Evolutionary conservation across 441 rosid genomes (phyloP).

Genomic region (Isatis lusitanica): DNA sequence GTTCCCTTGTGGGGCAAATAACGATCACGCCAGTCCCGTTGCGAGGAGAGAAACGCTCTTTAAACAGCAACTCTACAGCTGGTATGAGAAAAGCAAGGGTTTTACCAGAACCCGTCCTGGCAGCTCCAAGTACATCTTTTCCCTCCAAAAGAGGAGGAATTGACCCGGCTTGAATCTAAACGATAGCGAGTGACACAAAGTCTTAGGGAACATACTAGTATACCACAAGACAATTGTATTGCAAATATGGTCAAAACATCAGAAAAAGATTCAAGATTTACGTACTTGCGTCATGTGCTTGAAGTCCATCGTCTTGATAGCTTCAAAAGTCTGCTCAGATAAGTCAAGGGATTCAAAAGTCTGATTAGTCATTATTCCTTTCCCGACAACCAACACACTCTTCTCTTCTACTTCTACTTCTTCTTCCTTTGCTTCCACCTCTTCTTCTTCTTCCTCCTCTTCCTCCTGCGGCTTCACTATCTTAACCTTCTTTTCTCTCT

Average conservation of each 20-base stretch:
- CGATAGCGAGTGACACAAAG: neutral
- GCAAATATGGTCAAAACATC: neutral
- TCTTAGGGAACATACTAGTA: neutral
- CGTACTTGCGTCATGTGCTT: slow-evolving; percentile 79
- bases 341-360: slow-evolving; percentile 74
- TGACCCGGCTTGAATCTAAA: slow-evolving; percentile 86
- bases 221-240: neutral
- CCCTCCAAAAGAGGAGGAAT: slow-evolving; percentile 76
- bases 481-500: slow-evolving; percentile 35
- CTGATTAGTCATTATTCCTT: slow-evolving; percentile 78
- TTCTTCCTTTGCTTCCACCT: slow-evolving; percentile 33
- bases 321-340: slow-evolving; percentile 64
- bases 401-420: slow-evolving; percentile 29
- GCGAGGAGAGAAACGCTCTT: slow-evolving; percentile 62
- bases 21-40: slow-evolving; percentile 87
- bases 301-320: slow-evolving; percentile 81
- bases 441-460: slow-evolving; percentile 24
- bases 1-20: slow-evolving; percentile 96
- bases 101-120: slow-evolving; percentile 97
- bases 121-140: slow-evolving; percentile 94
- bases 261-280: neutral
- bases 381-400: slow-evolving; percentile 37
- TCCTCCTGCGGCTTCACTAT: slow-evolving; percentile 29
- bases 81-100: slow-evolving; percentile 93
- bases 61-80: slow-evolving; percentile 79